Evolutionary conservation across 2,329 filamentous ascomycete genomes (phyloP).

Genomic region (Trichoderma breve): DNA sequence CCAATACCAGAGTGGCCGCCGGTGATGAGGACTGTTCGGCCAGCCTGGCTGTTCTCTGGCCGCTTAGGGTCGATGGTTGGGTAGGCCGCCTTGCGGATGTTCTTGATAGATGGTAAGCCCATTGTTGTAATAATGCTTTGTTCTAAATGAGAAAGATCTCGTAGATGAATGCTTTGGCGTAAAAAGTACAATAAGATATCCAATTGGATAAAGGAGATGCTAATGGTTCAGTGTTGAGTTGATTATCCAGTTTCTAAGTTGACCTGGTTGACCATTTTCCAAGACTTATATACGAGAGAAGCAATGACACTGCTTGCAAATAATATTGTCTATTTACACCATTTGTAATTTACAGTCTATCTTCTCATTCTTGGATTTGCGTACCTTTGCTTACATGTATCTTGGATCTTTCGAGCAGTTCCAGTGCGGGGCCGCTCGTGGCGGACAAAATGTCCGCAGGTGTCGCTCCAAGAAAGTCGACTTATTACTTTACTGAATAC

Average conservation of each 20-base stretch:
- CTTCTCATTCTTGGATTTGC: background rate
- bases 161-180: background rate
- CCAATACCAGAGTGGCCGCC: background rate
- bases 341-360: background rate
- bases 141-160: no score
- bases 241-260: no score
- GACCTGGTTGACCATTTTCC: background rate
- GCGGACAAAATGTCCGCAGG: background rate
- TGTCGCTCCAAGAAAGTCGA: background rate
- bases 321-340: background rate
- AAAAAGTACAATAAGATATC: accelerated
- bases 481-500: background rate
- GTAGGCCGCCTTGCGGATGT: background rate
- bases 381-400: background rate
- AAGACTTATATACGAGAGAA: background rate
- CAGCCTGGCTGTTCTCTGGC: background rate
- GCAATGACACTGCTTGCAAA: background rate
- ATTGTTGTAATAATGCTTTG: no score
- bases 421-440: background rate
- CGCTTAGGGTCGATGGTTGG: background rate
- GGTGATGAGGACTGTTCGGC: background rate
- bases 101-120: background rate
- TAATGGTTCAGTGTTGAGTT: background rate
- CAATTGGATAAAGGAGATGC: background rate
- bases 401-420: background rate